Percentiles rank a stretch among this genome's conserved stretches.
These are phyloP conservation scores for Escallonia herrerae DNA, from an alignment of 129 eudicot genomes.

Conservation along the genomic window DNA sequence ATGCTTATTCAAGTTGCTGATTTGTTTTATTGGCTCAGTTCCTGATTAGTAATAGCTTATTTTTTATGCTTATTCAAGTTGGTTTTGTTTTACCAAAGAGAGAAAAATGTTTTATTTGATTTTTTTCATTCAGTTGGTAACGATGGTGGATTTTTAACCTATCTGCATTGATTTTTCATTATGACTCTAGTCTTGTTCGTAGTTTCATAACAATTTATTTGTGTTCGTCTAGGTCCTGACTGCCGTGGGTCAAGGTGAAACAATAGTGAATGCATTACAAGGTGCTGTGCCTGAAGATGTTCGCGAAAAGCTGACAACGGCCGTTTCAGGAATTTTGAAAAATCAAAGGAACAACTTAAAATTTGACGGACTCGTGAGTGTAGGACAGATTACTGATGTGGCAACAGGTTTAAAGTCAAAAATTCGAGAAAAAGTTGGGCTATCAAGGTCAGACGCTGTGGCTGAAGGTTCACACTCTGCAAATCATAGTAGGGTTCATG, in stretches of 20 bases:
- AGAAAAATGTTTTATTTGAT: too few relatives aligned
- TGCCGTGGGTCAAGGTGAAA: slow-evolving; percentile 87
- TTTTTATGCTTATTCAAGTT: too few relatives aligned
- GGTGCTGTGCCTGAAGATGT: slow-evolving; percentile 98
- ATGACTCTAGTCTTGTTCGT: too few relatives aligned
- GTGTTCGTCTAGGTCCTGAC: slow-evolving; percentile 50
- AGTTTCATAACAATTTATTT: not conserved
- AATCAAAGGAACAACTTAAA: slow-evolving; percentile 46
- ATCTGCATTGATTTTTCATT: too few relatives aligned
- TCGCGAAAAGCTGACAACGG: slow-evolving; percentile 66
- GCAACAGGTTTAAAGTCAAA: slow-evolving; percentile 38
- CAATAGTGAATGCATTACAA: slow-evolving; percentile 75
- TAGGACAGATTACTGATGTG: slow-evolving; percentile 26
- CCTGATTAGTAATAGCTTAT: too few relatives aligned
- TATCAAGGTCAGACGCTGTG: slow-evolving; percentile 19
- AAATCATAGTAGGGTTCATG: slow-evolving; percentile 11
- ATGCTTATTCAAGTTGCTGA: too few relatives aligned
- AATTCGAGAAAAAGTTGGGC: slow-evolving; percentile 19
- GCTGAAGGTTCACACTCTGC: slow-evolving; percentile 6
- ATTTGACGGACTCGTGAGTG: slow-evolving; percentile 30
- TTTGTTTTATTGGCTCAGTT: too few relatives aligned
- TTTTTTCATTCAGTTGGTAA: too few relatives aligned
- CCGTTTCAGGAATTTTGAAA: slow-evolving; percentile 64
- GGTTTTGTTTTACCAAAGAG: too few relatives aligned
- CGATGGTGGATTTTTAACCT: too few relatives aligned